Evolutionary conservation across 768 basidiomycete genomes (phyloP).

Genomic region (Jaapia argillacea): DNA sequence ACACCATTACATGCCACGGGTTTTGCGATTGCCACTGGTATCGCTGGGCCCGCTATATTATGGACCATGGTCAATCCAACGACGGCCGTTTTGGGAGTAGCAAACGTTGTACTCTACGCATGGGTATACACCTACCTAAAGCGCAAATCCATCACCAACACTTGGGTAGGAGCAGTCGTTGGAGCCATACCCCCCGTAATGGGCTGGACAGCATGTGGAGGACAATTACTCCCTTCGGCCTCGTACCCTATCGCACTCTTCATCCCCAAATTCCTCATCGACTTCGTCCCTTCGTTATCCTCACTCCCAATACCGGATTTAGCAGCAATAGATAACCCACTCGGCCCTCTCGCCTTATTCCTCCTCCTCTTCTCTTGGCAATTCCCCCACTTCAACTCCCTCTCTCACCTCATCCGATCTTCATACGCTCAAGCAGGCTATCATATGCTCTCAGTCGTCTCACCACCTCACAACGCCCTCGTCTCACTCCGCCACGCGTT

Average conservation of each 20-base stretch:
- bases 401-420: constrained; percentile 79
- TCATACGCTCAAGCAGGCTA: constrained; percentile 93
- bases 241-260: constrained; percentile 49
- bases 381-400: constrained; percentile 94
- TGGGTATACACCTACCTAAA: constrained; percentile 92
- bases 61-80: constrained; percentile 79
- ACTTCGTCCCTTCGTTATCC: constrained; percentile 19
- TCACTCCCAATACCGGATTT: too few species aligned
- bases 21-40: constrained; percentile 70
- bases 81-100: constrained; percentile 73
- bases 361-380: constrained; percentile 93
- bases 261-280: constrained; percentile 49
- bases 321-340: constrained; percentile 64
- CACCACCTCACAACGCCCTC: constrained; percentile 69
- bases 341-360: constrained; percentile 74
- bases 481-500: constrained; percentile 80
- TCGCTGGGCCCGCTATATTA: constrained; percentile 69
- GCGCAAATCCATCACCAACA: constrained; percentile 71
- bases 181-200: constrained; percentile 91
- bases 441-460: constrained; percentile 79
- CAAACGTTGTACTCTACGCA: constrained; percentile 85
- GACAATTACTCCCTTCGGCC: constrained; percentile 56
- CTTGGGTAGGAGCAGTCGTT: constrained; percentile 91
- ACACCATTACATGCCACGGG: constrained; percentile 73
- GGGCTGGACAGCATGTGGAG: constrained; percentile 97